phyloP scores from a whole-genome alignment of 306 rosid genomes.

The Castanea crenata region DNA sequence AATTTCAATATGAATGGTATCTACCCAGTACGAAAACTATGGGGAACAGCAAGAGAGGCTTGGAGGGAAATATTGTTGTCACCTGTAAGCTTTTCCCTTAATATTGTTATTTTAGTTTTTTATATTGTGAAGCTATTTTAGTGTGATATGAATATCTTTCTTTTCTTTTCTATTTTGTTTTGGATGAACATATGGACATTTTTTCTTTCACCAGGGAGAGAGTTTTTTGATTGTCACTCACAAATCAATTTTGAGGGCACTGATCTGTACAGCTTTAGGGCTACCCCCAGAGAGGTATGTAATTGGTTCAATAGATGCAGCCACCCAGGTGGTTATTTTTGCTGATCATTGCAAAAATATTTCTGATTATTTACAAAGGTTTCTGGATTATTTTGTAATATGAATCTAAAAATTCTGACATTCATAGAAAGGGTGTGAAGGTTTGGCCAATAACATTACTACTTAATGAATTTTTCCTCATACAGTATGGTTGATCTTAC shows the following conservation, averaged over 20 bases:
- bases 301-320: not conserved
- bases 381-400: not conserved
- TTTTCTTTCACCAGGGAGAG: constrained; percentile 53
- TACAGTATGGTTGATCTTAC: not conserved
- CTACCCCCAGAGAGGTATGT: constrained; percentile 65
- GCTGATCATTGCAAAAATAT: not conserved
- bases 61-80: constrained; percentile 71
- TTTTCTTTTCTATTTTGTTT: too few species aligned
- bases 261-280: constrained; percentile 74
- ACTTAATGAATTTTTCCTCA: not conserved
- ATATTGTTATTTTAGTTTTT: not conserved
- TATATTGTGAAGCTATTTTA: not conserved
- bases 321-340: not conserved
- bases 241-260: constrained; percentile 76
- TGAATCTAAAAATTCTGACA: not conserved
- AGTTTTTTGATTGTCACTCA: constrained; percentile 67
- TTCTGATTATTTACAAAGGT: constrained; percentile 9
- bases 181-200: too few species aligned
- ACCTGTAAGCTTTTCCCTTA: constrained; percentile 46
- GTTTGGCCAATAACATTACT: not conserved
- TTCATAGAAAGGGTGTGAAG: not conserved
- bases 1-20: constrained; percentile 54
- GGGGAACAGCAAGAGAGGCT: constrained; percentile 63
- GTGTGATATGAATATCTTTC: constrained; percentile 5
- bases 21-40: constrained; percentile 60